Evolutionary conservation across 768 basidiomycete species (phyloP), one percentile per base, ranked within the genome.

Genomic region (Suillus subluteus): DNA sequence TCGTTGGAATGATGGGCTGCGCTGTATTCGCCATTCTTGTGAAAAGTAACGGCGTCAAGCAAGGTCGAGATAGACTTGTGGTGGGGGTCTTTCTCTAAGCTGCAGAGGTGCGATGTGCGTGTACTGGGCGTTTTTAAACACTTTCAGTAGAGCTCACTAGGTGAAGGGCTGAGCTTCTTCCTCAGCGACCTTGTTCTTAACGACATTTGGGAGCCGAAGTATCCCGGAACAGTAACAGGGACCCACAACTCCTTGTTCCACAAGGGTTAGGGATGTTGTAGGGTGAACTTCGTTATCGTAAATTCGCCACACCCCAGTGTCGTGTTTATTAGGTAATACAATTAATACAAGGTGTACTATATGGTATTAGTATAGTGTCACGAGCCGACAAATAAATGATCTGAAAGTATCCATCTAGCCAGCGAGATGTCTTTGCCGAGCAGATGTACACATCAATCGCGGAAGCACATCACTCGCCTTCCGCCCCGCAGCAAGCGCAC

Each of bases 401-500:
- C 54, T 32, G 30, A 55, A 35, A 13, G 18, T 11, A 56, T 37
- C 2, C 18, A 56, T n/a, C 55, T 61, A 61, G 40, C 62, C 48
- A 9, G 40, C 18, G 32, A 12, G 32, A 43, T 9, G 40, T 11
- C 18, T 43, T 43, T 18, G 6, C 18, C 18, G 59, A 30, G 59
- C 6, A 32, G 41, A 43, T 30, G 4, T 5, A 61, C 76, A 78
- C 18, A 30, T 44, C 62, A 79, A 66, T 15, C 70, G 71, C 11
- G 76, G 76, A 63, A 79, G 67, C 5, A 78, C 76, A 13, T 70
- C 67, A 48, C 65, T 69, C 32, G 65, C 72, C 1, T 32, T 69
- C 6, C 52, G 58, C 2, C 76, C 76, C 52, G 30, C 64, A 66
- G 48, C 63, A 12, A 79, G 38, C 0, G 65, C 72, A 58, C 72